Evolutionary conservation across 1,284 basidiomycete genomes (phyloP), one percentile per base, ranked within the genome.

Genomic region (Marasmius fiardii): DNA sequence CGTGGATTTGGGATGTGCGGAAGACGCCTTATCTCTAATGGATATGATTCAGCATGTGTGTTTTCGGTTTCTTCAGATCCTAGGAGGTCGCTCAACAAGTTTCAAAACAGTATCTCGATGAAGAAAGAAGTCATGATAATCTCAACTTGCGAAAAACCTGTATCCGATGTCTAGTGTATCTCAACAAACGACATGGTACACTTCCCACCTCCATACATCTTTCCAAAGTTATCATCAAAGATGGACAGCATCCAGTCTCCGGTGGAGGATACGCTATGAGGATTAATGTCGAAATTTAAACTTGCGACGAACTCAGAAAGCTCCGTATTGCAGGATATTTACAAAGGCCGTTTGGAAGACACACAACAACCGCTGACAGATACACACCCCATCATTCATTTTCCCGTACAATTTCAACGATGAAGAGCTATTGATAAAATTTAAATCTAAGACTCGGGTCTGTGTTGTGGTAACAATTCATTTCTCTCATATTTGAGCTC

Each of bases 181-280:
- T n/a, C n/a, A n/a, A n/a, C n/a, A n/a, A n/a, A n/a, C n/a, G n/a
- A n/a, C n/a, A 26, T 20, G 6, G 54, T 8, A 5, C 39, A 11
- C 35, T 49, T 12, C 51, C 54, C n/a, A 43, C 51, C n/a, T 41
- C 44, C 1, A 35, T 41, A 8, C 16, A 21, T 44, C 51, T 52
- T 6, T 28, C 31, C 18, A 53, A 56, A 14, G 23, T 53, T 14
- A n/a, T n/a, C n/a, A 16, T 20, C 7, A 21, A 49, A 14, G 31
- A 52, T 14, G 55, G 55, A 12, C 7, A 20, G n/a, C 24, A 33
- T 47, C 55, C 55, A 31, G 55, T 56, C 10, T 31, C 26, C n/a
- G 55, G 51, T 31, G 55, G 55, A 23, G 55, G 51, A 28, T 53
- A 43, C 20, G 51, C 55, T 14, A 51, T 56, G 16, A 18, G 23